Base-by-base conservation (phyloP, 73 alveolate genomes). In the Durusdinium trenchii region DNA sequence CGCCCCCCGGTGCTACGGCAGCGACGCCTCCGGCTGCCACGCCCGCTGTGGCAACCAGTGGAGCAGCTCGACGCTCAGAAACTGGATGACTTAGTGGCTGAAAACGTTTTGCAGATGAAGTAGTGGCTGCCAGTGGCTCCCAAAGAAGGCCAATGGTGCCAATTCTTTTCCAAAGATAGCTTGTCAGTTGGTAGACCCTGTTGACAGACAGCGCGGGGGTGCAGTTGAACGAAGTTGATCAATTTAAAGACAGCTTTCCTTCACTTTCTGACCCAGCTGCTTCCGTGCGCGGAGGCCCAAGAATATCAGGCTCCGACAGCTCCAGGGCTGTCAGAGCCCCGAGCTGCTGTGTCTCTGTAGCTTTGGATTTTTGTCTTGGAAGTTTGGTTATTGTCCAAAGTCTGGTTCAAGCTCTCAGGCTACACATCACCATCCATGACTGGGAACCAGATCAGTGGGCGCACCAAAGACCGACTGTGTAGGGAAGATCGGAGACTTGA, bases 371-470 rank as follows among this genome's bases (percentile, higher is more conserved):
- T 36, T 28, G 46, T 14, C 84, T 30, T 14, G 16, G 48, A 23
- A 35, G 52, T 26, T 71, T 0, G 84, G 32, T 23, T n/a, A 26
- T 3, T n/a, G 12, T 42, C 18, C 83, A 69, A 42, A 69, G 36
- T n/a, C 12, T 20, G 12, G 18, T 20, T 35, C 43, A 32, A 51
- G 36, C 38, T 32, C 85, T 46, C 54, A 91, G 97, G 99, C 48
- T 93, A 62, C 99, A 93, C 92, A 93, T 93, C 62, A 93, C 99
- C 78, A 54, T 93, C 81, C 99, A 93, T 32, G 99, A 73, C 64
- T 93, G 99, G 99, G 99, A 73, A 40, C 99, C 99, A 42, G 99
- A 93, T 30, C 99, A 93, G 92, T 42, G 23, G 23, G 98, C 40
- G n/a, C 20, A 6, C 86, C 71, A 32, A 36, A 78, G 36, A 4